These are phyloP conservation scores for Mucor saturninus DNA, from an alignment of 371 early-diverging fungal species.

Conservation along the genomic window DNA sequence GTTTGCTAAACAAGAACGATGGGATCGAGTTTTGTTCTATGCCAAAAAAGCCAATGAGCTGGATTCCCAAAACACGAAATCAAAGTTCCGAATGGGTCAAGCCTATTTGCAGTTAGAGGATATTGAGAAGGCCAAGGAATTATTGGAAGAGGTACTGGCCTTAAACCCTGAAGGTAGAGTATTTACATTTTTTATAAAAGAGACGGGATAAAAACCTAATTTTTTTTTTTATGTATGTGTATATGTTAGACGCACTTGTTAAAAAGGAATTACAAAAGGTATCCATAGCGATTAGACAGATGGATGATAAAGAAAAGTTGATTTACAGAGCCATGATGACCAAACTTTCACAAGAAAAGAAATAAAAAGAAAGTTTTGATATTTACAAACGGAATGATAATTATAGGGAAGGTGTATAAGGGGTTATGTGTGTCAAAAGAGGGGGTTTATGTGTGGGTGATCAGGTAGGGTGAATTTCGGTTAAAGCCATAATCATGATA, in stretches of 20 bases:
- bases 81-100: slow-evolving; percentile 50
- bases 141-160: slow-evolving; percentile 27
- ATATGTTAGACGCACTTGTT: slow-evolving; percentile 32
- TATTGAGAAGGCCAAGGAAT: slow-evolving; percentile 34
- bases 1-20: slow-evolving; percentile 44
- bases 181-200: not conserved
- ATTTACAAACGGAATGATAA: slow-evolving; percentile 4
- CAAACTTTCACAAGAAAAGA: slow-evolving; percentile 26
- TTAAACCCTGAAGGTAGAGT: slow-evolving; percentile 41
- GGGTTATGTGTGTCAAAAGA: not conserved
- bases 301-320: slow-evolving; percentile 27
- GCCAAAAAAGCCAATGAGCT: slow-evolving; percentile 39
- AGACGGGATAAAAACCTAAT: not conserved
- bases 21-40: slow-evolving; percentile 44
- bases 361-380: slow-evolving; percentile 1
- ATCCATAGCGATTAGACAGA: slow-evolving; percentile 25
- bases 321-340: slow-evolving; percentile 44
- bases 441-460: not conserved
- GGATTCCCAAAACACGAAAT: slow-evolving; percentile 39
- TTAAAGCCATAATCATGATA: slow-evolving; percentile 43
- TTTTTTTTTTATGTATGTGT: not conserved
- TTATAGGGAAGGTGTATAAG: not conserved
- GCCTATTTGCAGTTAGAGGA: slow-evolving; percentile 38
- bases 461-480: slow-evolving; percentile 20
- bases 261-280: slow-evolving; percentile 58